Base-by-base conservation (phyloP, 129 eudicot genomes). In the Lactuca saligna region DNA sequence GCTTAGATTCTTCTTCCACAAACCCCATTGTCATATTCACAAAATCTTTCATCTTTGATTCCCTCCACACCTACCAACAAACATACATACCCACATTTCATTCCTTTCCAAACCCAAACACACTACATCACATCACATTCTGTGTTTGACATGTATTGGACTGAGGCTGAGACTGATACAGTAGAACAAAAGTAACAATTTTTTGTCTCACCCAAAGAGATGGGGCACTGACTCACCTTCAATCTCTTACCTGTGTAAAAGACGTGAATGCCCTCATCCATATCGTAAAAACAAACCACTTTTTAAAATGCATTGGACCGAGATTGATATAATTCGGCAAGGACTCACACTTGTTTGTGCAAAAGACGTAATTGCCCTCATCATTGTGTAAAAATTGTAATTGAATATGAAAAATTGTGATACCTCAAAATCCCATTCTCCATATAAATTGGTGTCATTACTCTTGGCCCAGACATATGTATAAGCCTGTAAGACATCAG, bases 351-450 rank as follows among this genome's bases (percentile, higher is more conserved):
- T 39, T 7, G 44, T 39, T 1, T 5, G 44, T 39, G 44, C 11
- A 39, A 39, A 39, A 39, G 44, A 39, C 44, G 9, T 39, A 39
- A 39, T 4, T 39, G 8, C 44, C 44, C 44, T 39, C 44, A 39
- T 39, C 8, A 39, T 39, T 0, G 8, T 54, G 33, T 37, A 33
- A 17, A 55, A 42, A 38, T 20, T 6, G 65, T 17, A 56, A 56
- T 41, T 3, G 1, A 32, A 61, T 44, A 10, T 42, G 68, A 57
- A 53, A 53, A 29, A 39, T 14, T 13, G 48, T 8, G 15, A 63
- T 53, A 91, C 96, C 96, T 92, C 96, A 72, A 92, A 90, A 75
- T 88, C 78, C 98, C 98, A 92, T 35, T 82, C 88, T 41, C 98
- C 98, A 56, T 84, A 86, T 74, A 92, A 69, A 78, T 84, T 60